Evolutionary conservation across 495 filamentous ascomycete species (phyloP), one percentile per base, ranked within the genome.

Genomic region (Penicillium egyptiacum): DNA sequence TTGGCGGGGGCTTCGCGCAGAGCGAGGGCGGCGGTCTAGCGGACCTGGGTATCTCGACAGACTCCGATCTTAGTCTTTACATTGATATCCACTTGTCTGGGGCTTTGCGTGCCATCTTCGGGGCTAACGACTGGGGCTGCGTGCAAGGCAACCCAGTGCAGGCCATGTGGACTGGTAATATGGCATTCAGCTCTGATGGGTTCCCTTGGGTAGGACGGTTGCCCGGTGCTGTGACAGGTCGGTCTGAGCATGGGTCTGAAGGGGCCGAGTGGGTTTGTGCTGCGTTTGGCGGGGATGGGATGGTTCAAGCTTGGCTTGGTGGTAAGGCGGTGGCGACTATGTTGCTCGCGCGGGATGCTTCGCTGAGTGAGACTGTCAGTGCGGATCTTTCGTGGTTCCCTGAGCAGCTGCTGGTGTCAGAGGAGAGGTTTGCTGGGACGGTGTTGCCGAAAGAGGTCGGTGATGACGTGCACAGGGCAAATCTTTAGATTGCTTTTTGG

Each of bases 111-210:
- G 66, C 61, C 0, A 45, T 71, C 12, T 75, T 75, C 55, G 64
- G 71, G 23, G 45, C 62, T 17, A 53, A 68, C 56, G 60, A 75
- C 30, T 80, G 61, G 73, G 73, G 57, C 40, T 35, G 49, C 51
- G 67, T 59, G 44, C 42, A 51, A 3, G 65, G 75, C 50, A 68
- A 88, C 31, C 48, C 71, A 10, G 81, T 88, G 0, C 78, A 77
- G 35, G 75, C 77, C 57, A 80, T 89, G 65, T 96, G 91, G 91
- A 88, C 86, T 0, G 91, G 91, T 0, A 88, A 89, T 53, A 94
- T 92, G 90, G 90, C 86, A 0, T 93, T 86, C 66, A 85, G 78
- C 28, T 70, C 84, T 0, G 91, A 94, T 64, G 74, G 79, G 0
- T 70, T 81, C 20, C 88, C 91, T 0, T 92, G 86, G 83, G 87